Evolutionary conservation across 129 eudicot species (phyloP).

Genomic region (Helianthus tuberosus): DNA sequence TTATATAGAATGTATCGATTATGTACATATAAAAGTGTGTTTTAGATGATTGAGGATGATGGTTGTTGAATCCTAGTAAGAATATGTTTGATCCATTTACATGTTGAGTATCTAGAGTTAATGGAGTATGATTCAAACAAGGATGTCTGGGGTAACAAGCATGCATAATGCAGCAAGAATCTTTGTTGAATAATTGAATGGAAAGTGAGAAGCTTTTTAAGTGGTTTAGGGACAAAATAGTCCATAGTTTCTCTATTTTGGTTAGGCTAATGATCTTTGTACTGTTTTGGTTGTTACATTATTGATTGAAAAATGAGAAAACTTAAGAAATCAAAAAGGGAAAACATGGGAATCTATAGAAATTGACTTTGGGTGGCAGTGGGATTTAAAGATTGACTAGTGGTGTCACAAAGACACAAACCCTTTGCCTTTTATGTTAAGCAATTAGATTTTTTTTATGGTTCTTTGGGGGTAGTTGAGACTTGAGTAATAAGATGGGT

Average conservation of each 20-base stretch:
- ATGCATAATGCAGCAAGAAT: slow-evolving; percentile 16
- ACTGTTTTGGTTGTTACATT: slow-evolving; percentile 7
- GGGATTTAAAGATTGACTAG: slow-evolving; percentile 24
- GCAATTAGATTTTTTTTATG: slow-evolving; percentile 38
- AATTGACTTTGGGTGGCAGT: slow-evolving; percentile 27
- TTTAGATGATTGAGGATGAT: not conserved
- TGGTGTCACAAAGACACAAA: slow-evolving; percentile 2
- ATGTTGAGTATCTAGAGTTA: slow-evolving; percentile 9
- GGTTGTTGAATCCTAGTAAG: slow-evolving; percentile 18
- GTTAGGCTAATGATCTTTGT: slow-evolving; percentile 31
- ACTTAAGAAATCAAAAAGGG: slow-evolving; percentile 20
- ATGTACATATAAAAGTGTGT: not conserved
- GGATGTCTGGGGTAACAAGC: slow-evolving; percentile 33
- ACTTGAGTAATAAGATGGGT: slow-evolving; percentile 16
- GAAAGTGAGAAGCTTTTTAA: slow-evolving; percentile 47
- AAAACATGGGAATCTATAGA: slow-evolving; percentile 38
- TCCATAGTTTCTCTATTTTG: slow-evolving; percentile 42
- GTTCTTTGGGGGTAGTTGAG: slow-evolving; percentile 24
- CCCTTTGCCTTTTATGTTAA: slow-evolving; percentile 42
- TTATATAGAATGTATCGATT: not conserved
- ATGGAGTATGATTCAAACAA: slow-evolving; percentile 23
- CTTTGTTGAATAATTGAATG: slow-evolving; percentile 55
- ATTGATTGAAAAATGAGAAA: slow-evolving; percentile 19
- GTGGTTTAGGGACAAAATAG: slow-evolving; percentile 49
- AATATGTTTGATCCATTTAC: slow-evolving; percentile 34